phyloP scores from a whole-genome alignment of 2,329 filamentous ascomycete genomes.

The Aureobasidium sp. region DNA sequence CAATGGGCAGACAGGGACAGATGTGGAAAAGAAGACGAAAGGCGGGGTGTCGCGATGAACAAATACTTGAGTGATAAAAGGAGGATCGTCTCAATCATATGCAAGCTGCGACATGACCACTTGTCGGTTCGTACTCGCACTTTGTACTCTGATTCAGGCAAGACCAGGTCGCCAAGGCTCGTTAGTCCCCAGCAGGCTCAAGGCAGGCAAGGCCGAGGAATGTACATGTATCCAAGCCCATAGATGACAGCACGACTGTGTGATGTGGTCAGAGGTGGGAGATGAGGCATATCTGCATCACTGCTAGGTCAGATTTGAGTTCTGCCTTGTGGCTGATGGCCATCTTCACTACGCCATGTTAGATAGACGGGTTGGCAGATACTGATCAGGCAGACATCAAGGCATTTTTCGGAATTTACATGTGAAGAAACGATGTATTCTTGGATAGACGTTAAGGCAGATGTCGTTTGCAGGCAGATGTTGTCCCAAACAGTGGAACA shows the following conservation, averaged over 20 bases:
- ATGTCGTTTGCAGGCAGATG: background rate
- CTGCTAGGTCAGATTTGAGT: background rate
- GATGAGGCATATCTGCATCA: background rate
- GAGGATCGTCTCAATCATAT: slow-evolving; percentile 13
- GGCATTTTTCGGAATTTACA: background rate
- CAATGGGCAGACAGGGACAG: background rate
- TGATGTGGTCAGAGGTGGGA: background rate
- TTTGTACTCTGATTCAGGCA: background rate
- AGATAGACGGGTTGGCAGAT: background rate
- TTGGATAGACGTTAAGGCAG: background rate
- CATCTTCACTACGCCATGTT: background rate
- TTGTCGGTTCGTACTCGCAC: background rate
- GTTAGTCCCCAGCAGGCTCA: background rate
- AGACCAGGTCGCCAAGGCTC: background rate
- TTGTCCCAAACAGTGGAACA: background rate
- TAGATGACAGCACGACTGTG: background rate
- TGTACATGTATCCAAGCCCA: background rate
- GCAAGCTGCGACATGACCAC: slow-evolving; percentile 8
- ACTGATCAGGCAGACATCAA: background rate
- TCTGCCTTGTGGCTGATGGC: background rate
- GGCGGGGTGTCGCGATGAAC: background rate
- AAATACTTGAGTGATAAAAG: background rate
- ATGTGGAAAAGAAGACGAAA: background rate
- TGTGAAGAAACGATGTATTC: background rate
- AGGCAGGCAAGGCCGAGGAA: background rate